Evolutionary conservation across 2,329 filamentous ascomycete species (phyloP).

Genomic region (Cercospora berteroae): DNA sequence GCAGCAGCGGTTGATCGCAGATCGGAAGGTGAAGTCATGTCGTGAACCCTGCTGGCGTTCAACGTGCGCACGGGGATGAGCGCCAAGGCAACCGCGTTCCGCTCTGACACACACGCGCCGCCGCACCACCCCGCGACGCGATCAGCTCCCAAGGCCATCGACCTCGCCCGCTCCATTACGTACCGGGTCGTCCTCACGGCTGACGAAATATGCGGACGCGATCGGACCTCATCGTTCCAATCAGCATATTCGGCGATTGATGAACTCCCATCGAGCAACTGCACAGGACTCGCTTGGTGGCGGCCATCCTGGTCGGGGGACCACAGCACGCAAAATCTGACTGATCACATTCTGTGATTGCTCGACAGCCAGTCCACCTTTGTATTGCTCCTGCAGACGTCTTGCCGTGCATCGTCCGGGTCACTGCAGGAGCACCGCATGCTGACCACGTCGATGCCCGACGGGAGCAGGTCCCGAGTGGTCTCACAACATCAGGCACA

Average conservation of each 20-base stretch:
- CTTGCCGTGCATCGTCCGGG: not conserved
- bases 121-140: not conserved
- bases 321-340: conserved; percentile 9
- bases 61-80: not conserved
- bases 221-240: not conserved
- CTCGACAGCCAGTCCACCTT: not conserved
- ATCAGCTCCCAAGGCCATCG: not conserved
- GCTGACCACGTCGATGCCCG: not conserved
- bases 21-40: not conserved
- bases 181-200: not conserved
- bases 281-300: not conserved
- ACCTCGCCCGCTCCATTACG: not conserved
- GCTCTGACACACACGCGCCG: not conserved
- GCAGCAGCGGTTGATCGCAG: not conserved
- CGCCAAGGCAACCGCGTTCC: not conserved
- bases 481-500: not conserved
- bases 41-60: conserved; percentile 2
- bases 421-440: conserved; percentile 1
- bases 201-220: not conserved
- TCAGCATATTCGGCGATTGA: not conserved
- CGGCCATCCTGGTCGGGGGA: not conserved
- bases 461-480: not conserved
- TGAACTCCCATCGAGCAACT: not conserved
- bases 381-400: not conserved
- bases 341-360: conserved; percentile 7